Percentiles rank a stretch among this genome's conserved stretches.
Conservation (phyloP, 345 rosid species). For the Ricinus communis region DNA sequence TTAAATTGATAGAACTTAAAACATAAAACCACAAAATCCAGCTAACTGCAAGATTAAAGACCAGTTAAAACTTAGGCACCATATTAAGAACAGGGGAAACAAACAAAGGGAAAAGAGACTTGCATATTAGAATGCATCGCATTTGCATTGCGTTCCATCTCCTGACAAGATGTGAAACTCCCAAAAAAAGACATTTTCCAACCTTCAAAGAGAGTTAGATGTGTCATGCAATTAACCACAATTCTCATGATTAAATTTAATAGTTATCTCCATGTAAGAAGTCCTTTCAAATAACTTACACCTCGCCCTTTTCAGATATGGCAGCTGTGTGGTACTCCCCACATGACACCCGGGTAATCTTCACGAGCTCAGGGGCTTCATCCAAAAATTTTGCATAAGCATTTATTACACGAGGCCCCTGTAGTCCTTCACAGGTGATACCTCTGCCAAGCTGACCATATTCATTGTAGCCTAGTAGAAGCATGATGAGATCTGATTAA, state of each 20-base stretch:
- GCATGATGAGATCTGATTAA: conserved; percentile 18
- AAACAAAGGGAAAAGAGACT: conserved; percentile 53
- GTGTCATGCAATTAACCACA: conserved; percentile 51
- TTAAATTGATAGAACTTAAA: background rate
- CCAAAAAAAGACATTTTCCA: conserved; percentile 49
- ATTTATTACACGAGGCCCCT: conserved; percentile 67
- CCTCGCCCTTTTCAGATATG: conserved; percentile 86
- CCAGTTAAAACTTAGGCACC: background rate
- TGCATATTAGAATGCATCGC: conserved; percentile 60
- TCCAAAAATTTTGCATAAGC: conserved; percentile 88
- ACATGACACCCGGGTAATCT: conserved; percentile 81
- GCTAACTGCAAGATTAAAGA: background rate
- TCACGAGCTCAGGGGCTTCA: conserved; percentile 92
- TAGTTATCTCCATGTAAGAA: conserved; percentile 45
- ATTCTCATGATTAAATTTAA: conserved; percentile 44
- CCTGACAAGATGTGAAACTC: conserved; percentile 46
- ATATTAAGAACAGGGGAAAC: conserved; percentile 9
- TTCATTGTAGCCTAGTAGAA: conserved; percentile 82
- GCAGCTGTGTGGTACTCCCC: conserved; percentile 98
- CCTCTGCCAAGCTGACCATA: conserved; percentile 99
- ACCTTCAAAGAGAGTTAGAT: conserved; percentile 49
- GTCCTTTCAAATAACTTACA: conserved; percentile 73
- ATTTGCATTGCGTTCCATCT: conserved; percentile 61
- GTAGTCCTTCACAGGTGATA: conserved; percentile 91
- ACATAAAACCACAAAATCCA: background rate